Evolutionary conservation across 2,329 filamentous ascomycete species (phyloP), one percentile per base, ranked within the genome.

Genomic region (Emergomyces africanus): DNA sequence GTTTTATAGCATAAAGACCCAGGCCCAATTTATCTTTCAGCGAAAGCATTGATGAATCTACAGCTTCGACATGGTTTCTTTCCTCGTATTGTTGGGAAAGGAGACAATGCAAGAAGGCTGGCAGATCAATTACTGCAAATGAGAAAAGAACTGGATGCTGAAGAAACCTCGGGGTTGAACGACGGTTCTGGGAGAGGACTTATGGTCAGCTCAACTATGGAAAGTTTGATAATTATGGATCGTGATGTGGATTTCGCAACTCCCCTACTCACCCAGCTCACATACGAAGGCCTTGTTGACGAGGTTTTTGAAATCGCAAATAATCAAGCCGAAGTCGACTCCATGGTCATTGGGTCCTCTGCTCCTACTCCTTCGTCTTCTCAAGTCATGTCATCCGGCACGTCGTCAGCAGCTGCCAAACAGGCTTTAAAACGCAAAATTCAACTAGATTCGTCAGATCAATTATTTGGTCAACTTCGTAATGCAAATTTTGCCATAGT

Each of bases 401-500:
- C 80, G 49, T 74, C 81, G 66, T 65, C 72, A 25, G 68, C 73
- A 25, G 69, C 67, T 57, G 79, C 60, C 73, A 86, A 74, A 74
- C 85, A 73, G 78, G 85, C 75, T n/a, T 78, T 83, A 68, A 96
- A 95, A 71, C 84, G 90, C 58, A 96, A 95, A 67, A 86, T 99
- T 51, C 83, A 88, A 67, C 81, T 99, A 1, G 92, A 97, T 70
- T 88, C 88, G 2, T 89, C 87, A 15, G 95, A 99, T 70, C 88
- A 89, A 64, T 79, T 99, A 12, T 99, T 92, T 70, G 85, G 86
- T 54, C 88, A 95, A 65, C 79, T 99, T 3, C 85, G 92, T 59
- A 89, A 97, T 70, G 85, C 89, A 46, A 99, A 99, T 70, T 99
- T 97, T 71, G 92, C 91, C 41, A 90, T 96, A 58, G 90, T 99